Evolutionary conservation across 2,329 filamentous ascomycete genomes (phyloP).

Genomic region (Fusarium burgessii): DNA sequence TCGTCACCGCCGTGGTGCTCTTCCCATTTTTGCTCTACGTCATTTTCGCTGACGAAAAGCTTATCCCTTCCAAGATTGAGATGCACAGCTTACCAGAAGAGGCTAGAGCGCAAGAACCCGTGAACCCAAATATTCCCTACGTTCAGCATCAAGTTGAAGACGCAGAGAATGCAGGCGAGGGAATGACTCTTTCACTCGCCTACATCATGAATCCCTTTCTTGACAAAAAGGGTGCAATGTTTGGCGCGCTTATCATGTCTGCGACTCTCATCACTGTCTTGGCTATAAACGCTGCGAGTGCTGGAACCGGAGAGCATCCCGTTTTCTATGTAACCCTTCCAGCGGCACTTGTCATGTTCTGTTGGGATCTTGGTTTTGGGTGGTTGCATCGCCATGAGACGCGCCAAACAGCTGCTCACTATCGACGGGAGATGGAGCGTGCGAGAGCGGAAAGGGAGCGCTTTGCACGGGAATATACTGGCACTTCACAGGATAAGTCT

Average conservation of each 20-base stretch:
- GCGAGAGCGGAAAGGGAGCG: constrained; percentile 27
- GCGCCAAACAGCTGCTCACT: constrained; percentile 69
- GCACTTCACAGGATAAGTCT: not conserved
- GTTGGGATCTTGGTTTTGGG: constrained; percentile 73
- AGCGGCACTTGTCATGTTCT: constrained; percentile 75
- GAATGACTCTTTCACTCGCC: constrained; percentile 70
- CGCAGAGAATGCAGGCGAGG: constrained; percentile 60
- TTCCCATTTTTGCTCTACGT: constrained; percentile 79
- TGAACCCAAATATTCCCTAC: constrained; percentile 79
- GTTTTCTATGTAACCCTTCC: constrained; percentile 79
- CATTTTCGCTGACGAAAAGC: constrained; percentile 71
- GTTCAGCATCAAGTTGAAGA: constrained; percentile 67
- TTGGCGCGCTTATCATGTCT: constrained; percentile 75
- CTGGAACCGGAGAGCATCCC: constrained; percentile 62
- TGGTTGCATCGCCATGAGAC: constrained; percentile 74
- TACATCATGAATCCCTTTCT: constrained; percentile 82
- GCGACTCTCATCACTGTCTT: constrained; percentile 74
- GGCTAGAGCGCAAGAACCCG: constrained; percentile 64
- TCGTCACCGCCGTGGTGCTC: constrained; percentile 74
- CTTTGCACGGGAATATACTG: constrained; percentile 8
- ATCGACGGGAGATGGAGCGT: constrained; percentile 53
- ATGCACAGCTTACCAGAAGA: constrained; percentile 75
- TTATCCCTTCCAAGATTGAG: constrained; percentile 74
- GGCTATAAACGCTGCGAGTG: constrained; percentile 71
- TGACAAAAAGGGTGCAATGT: constrained; percentile 73